Base-by-base conservation (phyloP, 768 basidiomycete species). In the Crepidotus variabilis region DNA sequence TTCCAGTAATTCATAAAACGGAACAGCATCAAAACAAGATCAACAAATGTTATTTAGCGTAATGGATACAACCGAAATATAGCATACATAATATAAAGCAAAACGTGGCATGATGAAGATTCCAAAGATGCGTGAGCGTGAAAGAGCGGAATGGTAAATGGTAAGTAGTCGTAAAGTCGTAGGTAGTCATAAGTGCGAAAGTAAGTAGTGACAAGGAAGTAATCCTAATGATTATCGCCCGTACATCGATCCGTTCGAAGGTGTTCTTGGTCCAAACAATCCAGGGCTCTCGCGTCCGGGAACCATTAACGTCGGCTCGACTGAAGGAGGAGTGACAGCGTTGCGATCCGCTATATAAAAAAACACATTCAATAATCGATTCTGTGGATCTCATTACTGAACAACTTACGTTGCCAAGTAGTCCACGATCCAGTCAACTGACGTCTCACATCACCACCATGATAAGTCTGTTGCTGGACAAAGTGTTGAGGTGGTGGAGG, bases 361-460 rank as follows among this genome's bases (percentile, higher is more conserved):
- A 24, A n/a, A 46, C 32, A 55, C 57, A 24, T 53, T 52, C 59
- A n/a, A 64, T 33, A 9, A 33, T n/a, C 24, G 35, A 16, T 24
- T 1, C 55, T 51, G 32, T 28, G 8, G 3, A 39, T 54, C 23
- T 53, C 35, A 14, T 45, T 13, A 34, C 23, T 60, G 18, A 47
- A 49, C n/a, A 35, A 79, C 85, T 72, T 61, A 88, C 86, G 86
- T 64, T 76, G 83, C 86, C 86, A 88, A 35, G 82, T 79, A 36
- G 74, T 76, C 86, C 86, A 88, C 2, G 84, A 84, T 21, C 69
- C 68, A 16, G 56, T 52, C 6, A 72, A 68, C 62, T 77, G 77
- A 46, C 70, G 71, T 59, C 83, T 72, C 24, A 76, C 75, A 63
- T 80, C 77, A 34, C 62, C 64, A 14, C 61, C 56, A 43, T 65